Percentiles rank a stretch among this genome's conserved stretches.
phyloP scores from a whole-genome alignment of 2,329 filamentous ascomycete species.

The Pseudopyricularia javanii region DNA sequence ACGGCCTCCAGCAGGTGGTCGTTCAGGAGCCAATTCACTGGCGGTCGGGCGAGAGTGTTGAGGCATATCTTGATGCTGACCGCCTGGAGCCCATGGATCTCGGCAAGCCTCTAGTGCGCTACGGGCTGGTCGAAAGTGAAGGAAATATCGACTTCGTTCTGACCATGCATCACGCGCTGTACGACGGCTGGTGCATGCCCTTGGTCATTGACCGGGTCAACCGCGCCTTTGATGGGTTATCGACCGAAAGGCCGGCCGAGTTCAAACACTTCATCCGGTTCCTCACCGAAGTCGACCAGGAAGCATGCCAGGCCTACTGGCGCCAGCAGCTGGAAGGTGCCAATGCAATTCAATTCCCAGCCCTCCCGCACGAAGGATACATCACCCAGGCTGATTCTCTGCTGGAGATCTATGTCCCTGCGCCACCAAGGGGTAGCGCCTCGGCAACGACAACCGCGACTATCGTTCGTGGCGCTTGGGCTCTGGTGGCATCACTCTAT shows the following conservation, averaged over 20 bases:
- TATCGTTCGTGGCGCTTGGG: conserved; percentile 47
- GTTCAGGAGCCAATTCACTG: conserved; percentile 24
- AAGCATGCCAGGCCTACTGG: conserved; percentile 32
- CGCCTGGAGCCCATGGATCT: conserved; percentile 27
- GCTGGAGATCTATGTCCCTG: conserved; percentile 36
- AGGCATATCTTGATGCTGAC: conserved; percentile 27
- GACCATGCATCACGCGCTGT: conserved; percentile 42
- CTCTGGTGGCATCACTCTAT: conserved; percentile 39
- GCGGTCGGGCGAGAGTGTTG: conserved; percentile 19
- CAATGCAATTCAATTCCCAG: conserved; percentile 32
- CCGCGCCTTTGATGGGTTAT: conserved; percentile 24
- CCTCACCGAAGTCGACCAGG: conserved; percentile 23
- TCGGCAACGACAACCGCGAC: conserved; percentile 39
- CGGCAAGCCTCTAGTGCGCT: conserved; percentile 31
- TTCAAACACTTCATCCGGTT: conserved; percentile 39
- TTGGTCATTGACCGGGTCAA: conserved; percentile 35
- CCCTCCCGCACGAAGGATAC: conserved; percentile 32
- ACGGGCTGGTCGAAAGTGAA: conserved; percentile 24
- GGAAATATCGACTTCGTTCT: conserved; percentile 32
- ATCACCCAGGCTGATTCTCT: conserved; percentile 38
- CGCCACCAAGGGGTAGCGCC: conserved; percentile 13
- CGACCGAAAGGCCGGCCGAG: conserved; percentile 20
- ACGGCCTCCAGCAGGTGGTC: conserved; percentile 34
- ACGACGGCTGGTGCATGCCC: conserved; percentile 45
- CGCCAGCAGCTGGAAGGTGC: conserved; percentile 30